phyloP scores from a whole-genome alignment of 257 asterid genomes.

The Fraxinus quadrangulata region DNA sequence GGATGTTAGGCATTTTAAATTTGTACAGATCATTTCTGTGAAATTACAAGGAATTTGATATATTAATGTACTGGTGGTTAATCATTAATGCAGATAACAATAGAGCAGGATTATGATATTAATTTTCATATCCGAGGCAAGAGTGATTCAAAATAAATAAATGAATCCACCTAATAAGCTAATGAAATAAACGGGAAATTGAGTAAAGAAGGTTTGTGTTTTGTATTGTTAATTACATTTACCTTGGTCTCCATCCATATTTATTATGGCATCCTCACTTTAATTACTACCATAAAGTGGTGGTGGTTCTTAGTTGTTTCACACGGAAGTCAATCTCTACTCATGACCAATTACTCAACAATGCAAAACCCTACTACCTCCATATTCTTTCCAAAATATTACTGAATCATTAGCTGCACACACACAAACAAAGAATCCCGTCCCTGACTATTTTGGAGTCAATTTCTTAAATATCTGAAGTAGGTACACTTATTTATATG shows the following conservation, averaged over 20 bases:
- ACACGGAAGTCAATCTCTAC: neutral
- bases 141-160: constrained; percentile 9
- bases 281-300: too few relatives aligned
- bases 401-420: neutral
- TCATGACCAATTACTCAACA: neutral
- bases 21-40: neutral
- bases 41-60: neutral
- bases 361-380: neutral
- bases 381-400: neutral
- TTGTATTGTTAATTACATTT: too few relatives aligned
- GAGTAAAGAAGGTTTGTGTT: too few relatives aligned
- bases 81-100: neutral
- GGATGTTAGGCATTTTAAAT: too few relatives aligned
- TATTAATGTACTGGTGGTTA: too few relatives aligned
- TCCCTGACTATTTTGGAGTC: too few relatives aligned
- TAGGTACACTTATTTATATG: too few relatives aligned
- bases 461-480: too few relatives aligned
- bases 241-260: too few relatives aligned
- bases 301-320: neutral
- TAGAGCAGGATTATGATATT: neutral
- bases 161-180: constrained; percentile 25
- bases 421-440: too few relatives aligned
- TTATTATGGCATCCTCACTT: too few relatives aligned
- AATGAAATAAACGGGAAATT: constrained; percentile 25
- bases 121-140: neutral